phyloP scores from a whole-genome alignment of 805 yeast species.

The Candida ipomoeae region DNA sequence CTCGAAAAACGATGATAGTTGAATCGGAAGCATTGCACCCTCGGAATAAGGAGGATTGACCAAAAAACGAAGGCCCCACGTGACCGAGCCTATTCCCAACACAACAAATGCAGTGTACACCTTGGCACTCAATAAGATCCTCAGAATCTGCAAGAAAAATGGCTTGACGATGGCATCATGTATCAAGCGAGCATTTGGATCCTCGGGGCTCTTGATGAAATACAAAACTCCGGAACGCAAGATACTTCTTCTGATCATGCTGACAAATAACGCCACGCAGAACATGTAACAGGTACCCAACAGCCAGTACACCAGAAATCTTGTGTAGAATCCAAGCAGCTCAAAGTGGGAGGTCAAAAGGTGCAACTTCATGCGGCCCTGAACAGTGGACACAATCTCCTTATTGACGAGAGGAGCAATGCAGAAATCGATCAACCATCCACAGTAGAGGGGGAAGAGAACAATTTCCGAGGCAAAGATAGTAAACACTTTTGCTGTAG shows the following conservation, averaged over 20 bases:
- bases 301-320: constrained; percentile 47
- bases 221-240: constrained; percentile 86
- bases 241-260: constrained; percentile 69
- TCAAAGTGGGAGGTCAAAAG: constrained; percentile 18
- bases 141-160: constrained; percentile 62
- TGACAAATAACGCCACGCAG: constrained; percentile 77
- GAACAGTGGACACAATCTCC: not conserved
- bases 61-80: constrained; percentile 42
- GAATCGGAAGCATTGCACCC: constrained; percentile 26
- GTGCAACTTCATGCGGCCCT: constrained; percentile 11
- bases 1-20: constrained; percentile 8
- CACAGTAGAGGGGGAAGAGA: constrained; percentile 86
- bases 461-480: constrained; percentile 76
- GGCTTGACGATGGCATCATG: constrained; percentile 85
- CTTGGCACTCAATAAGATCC: constrained; percentile 67
- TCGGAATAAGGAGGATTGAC: constrained; percentile 15
- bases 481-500: constrained; percentile 69
- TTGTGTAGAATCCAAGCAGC: constrained; percentile 7
- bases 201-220: constrained; percentile 92
- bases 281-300: constrained; percentile 86
- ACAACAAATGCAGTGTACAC: constrained; percentile 72
- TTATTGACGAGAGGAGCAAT: constrained; percentile 50
- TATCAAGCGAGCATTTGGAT: constrained; percentile 79
- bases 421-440: constrained; percentile 68
- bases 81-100: constrained; percentile 67